These are phyloP conservation scores for Monascus ruber DNA, from an alignment of 2,329 filamentous ascomycete genomes.

Conservation along the genomic window DNA sequence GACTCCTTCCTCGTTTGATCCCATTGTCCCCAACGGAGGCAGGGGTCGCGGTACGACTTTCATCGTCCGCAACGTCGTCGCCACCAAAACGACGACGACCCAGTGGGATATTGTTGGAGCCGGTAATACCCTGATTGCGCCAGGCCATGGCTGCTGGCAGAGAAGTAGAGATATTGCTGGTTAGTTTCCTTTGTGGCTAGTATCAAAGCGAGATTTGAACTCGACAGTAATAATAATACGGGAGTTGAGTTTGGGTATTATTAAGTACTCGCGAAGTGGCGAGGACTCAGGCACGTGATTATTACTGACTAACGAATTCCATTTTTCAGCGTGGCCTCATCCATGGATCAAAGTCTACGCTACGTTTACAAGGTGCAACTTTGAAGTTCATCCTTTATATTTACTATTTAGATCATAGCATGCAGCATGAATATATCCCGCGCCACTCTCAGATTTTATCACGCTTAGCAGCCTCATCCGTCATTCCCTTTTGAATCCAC, in stretches of 20 bases:
- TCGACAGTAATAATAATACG: neutral
- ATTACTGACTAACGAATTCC: neutral
- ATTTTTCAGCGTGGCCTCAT: too few relatives aligned
- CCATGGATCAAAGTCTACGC: too few relatives aligned
- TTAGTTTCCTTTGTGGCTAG: conserved; percentile 1
- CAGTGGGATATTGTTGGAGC: conserved; percentile 94
- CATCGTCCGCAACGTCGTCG: conserved; percentile 43
- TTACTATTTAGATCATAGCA: too few relatives aligned
- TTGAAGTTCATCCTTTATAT: too few relatives aligned
- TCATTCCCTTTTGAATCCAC: conserved; percentile 63
- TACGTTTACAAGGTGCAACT: too few relatives aligned
- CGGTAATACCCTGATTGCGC: conserved; percentile 73
- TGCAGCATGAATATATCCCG: too few relatives aligned
- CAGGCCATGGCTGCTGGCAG: conserved; percentile 43
- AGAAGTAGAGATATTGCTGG: conserved; percentile 3
- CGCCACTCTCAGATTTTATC: too few relatives aligned
- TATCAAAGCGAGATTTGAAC: neutral
- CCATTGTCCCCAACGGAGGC: conserved; percentile 39
- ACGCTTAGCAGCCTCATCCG: too few relatives aligned
- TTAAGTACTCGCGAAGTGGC: too few relatives aligned
- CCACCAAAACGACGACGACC: conserved; percentile 73
- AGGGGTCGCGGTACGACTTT: conserved; percentile 34
- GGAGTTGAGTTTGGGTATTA: neutral
- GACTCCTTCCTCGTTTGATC: conserved; percentile 83
- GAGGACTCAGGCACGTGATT: too few relatives aligned